Conservation (phyloP, 352 stramenopile species). For the Thalassiosira exigua region DNA sequence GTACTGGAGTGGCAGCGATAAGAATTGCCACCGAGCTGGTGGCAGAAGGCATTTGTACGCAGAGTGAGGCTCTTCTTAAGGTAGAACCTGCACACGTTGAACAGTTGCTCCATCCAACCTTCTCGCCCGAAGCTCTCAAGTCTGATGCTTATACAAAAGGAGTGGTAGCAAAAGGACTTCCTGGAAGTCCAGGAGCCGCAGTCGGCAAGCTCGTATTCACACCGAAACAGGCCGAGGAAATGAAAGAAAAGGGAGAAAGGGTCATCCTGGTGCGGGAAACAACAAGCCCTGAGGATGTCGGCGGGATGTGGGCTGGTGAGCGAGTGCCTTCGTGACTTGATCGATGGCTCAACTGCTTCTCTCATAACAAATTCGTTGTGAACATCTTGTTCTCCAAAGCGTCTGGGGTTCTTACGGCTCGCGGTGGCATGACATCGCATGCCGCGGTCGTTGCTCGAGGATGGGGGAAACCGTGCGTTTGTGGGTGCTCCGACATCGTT, state of each 20-base stretch:
- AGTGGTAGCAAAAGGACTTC: conserved; percentile 81
- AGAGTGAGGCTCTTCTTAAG: conserved; percentile 81
- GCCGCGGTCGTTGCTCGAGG: conserved; percentile 86
- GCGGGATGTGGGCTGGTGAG: conserved; percentile 84
- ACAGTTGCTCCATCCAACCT: conserved; percentile 83
- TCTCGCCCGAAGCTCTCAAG: conserved; percentile 72
- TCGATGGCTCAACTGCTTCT: not conserved
- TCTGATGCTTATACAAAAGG: conserved; percentile 67
- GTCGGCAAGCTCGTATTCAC: conserved; percentile 84
- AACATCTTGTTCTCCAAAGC: conserved; percentile 19
- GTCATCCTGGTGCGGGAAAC: conserved; percentile 84
- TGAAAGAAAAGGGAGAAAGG: conserved; percentile 69
- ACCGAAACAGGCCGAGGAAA: conserved; percentile 77
- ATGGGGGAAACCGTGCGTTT: conserved; percentile 86
- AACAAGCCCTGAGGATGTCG: conserved; percentile 86
- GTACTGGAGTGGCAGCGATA: conserved; percentile 83
- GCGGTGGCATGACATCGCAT: conserved; percentile 85
- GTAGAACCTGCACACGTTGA: conserved; percentile 83
- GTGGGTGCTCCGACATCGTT: conserved; percentile 76
- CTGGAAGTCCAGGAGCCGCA: conserved; percentile 79
- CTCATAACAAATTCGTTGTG: too few relatives aligned
- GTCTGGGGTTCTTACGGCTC: conserved; percentile 82
- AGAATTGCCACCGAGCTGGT: conserved; percentile 86
- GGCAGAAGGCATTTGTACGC: conserved; percentile 79
- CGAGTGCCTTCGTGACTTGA: not conserved